Evolutionary conservation across 1,139 yeast species (phyloP).

Genomic region (Schwanniomyces etchellsii): DNA sequence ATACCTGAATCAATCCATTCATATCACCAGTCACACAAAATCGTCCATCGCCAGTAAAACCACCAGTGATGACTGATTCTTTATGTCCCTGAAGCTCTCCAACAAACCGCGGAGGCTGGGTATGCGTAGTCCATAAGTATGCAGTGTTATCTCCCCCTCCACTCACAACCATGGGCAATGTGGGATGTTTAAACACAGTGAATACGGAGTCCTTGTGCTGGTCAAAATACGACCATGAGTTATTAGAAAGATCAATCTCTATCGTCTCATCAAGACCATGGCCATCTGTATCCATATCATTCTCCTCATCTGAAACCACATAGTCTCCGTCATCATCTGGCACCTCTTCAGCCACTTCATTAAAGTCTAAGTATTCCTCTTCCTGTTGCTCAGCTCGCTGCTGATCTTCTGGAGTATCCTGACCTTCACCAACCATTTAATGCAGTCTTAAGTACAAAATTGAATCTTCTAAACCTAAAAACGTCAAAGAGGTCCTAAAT

Average conservation of each 20-base stretch:
- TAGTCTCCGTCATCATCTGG: conserved; percentile 29
- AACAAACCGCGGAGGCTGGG: conserved; percentile 75
- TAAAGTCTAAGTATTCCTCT: conserved; percentile 34
- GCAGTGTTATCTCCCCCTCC: conserved; percentile 93
- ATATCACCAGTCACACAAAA: conserved; percentile 86
- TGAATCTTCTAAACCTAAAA: no score
- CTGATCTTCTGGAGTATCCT: no score
- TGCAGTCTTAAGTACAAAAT: no score
- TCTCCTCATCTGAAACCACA: conserved; percentile 30
- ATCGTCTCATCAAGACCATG: conserved; percentile 27
- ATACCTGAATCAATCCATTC: conserved; percentile 81
- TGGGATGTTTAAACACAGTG: conserved; percentile 73
- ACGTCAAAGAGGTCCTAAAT: no score
- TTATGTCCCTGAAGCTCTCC: conserved; percentile 72
- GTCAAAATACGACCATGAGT: conserved; percentile 86
- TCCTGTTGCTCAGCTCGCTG: neutral
- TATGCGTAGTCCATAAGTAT: conserved; percentile 86
- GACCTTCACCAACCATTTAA: no score
- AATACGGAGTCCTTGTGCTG: conserved; percentile 82
- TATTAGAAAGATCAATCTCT: conserved; percentile 72
- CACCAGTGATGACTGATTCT: conserved; percentile 83
- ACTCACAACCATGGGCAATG: conserved; percentile 67
- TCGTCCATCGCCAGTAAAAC: conserved; percentile 77
- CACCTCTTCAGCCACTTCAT: conserved; percentile 60
- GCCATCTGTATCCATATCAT: conserved; percentile 23